Evolutionary conservation across 2,329 filamentous ascomycete genomes (phyloP), one percentile per base, ranked within the genome.

Genomic region (Trichoderma semiorbis): DNA sequence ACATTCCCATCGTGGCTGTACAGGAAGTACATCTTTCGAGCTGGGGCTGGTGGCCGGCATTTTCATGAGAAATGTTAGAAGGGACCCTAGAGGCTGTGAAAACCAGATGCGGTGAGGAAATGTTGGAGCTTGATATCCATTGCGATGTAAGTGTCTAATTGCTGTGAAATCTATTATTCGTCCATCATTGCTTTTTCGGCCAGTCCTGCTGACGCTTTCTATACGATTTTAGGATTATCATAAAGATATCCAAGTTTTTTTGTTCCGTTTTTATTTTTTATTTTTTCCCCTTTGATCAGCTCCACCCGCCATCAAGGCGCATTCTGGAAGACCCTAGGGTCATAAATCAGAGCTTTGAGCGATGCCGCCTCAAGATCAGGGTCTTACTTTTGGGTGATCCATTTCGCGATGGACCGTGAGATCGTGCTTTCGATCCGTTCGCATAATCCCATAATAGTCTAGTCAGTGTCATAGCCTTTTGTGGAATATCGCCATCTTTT

Each of bases 361-460:
- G 66, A 64, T 67, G 57, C 57, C 64, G 58, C 64, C 65, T 36
- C 32, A 72, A 66, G 72, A 72, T 67, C 28, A 67, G 63, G 34
- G 61, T 72, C 79, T 80, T 78, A 80, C 79, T 77, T 73, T 76
- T 78, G 53, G 74, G 67, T 53, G 72, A 70, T 58, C 74, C 24
- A 61, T 57, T 57, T 14, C 73, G 66, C 57, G 30, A 69, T 53
- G 66, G 57, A 36, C 39, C 67, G 34, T 72, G 71, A 43, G 74
- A 69, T 7, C 73, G 32, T 21, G 68, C 72, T 47, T 75, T 75
- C 5, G 72, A 60, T 55, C 74, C 69, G 43, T 72, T 73, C 26
- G 78, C 73, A 67, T 73, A 76, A 65, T 81, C 79, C 76, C 78
- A 81, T 32, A 82, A 32, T 77, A 79, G 81, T 58, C 76, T 78